phyloP scores from a whole-genome alignment of 2,329 filamentous ascomycete genomes.

The Aureobasidium zeae region DNA sequence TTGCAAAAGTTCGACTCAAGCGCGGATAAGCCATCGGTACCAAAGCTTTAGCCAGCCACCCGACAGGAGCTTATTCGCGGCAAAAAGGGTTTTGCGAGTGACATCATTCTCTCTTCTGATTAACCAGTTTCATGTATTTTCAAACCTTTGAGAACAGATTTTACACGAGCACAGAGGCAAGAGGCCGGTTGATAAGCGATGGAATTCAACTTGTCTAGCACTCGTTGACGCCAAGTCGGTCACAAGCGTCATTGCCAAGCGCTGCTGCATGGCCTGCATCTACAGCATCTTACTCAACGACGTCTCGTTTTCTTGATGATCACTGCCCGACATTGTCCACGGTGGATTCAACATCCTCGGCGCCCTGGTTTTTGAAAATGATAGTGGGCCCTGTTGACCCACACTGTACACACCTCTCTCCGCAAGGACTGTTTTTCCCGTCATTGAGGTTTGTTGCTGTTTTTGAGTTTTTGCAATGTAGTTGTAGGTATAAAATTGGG shows the following conservation, averaged over 20 bases:
- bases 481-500: conserved; percentile 11
- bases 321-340: conserved; percentile 3
- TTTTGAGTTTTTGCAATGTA: conserved; percentile 1
- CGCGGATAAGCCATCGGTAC: conserved; percentile 1
- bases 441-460: conserved; percentile 8
- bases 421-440: conserved; percentile 13
- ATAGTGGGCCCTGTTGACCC: conserved; percentile 6
- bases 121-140: no score
- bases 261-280: not conserved
- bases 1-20: conserved; percentile 8
- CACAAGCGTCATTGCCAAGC: conserved; percentile 12
- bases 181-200: conserved; percentile 1
- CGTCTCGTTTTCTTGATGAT: conserved; percentile 11
- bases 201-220: not conserved
- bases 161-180: conserved; percentile 1
- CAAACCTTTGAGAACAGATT: not conserved
- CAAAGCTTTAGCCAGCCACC: conserved; percentile 13
- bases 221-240: conserved; percentile 7
- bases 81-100: conserved; percentile 5
- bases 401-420: conserved; percentile 13
- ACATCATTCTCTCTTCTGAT: conserved; percentile 11
- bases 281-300: conserved; percentile 10
- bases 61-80: conserved; percentile 12
- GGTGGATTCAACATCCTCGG: conserved; percentile 13
- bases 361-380: conserved; percentile 6